Evolutionary conservation across 2,329 filamentous ascomycete species (phyloP), one percentile per base, ranked within the genome.

Genomic region (Phyllosticta citriasiana): DNA sequence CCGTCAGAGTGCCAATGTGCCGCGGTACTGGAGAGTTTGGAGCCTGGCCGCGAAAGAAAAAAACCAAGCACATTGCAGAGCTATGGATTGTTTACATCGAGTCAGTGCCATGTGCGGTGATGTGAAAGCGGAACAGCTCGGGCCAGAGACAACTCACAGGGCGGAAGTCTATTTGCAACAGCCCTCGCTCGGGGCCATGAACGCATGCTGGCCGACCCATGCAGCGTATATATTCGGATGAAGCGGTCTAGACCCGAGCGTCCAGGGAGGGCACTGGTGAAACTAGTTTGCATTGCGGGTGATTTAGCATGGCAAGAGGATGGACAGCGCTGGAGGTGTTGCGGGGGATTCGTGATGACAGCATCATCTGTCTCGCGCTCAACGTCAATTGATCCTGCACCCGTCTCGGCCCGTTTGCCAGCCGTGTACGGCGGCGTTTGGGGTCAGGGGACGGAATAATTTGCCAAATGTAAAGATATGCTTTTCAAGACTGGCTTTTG

Each of bases 151-250:
- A n/a, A 47, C 40, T 40, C 40, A 47, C 40, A 47, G 14, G 57
- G 50, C 57, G 57, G 57, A 60, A 60, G 57, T 60, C 50, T 60
- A 60, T 60, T 60, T 60, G 57, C 57, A 60, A 60, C 57, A 60
- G 50, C 53, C 53, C 40, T 47, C 40, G 40, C 40, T 47, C 40
- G 40, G 40, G 16, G 40, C n/a, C 40, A 5, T n/a, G 40, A n/a
- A 47, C 40, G 40, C n/a, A 6, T 47, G 14, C n/a, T 47, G 40
- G 40, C 40, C 16, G 40, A 47, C 40, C 40, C 40, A 47, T 47
- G 40, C 40, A 47, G 40, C 40, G 40, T 47, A n/a, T n/a, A 47
- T 47, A n/a, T n/a, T 47, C 12, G 40, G 40, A 47, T 47, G 40
- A 47, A 47, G 40, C 40, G 40, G 40, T 47, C 40, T 47, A 47